phyloP scores from a whole-genome alignment of 2,329 filamentous ascomycete genomes.

The Curvularia sp. region DNA sequence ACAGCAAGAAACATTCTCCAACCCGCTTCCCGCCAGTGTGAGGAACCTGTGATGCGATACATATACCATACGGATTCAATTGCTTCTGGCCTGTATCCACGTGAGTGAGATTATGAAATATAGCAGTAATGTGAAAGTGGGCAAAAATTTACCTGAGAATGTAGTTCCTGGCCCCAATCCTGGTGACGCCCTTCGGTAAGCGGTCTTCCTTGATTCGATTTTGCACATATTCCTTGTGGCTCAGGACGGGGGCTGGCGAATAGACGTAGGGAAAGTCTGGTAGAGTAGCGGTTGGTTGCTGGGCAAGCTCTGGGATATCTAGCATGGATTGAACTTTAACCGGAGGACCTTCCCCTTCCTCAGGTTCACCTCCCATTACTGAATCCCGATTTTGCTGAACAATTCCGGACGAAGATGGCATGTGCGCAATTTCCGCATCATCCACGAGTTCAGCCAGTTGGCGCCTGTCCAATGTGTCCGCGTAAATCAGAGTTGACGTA shows the following conservation, averaged over 20 bases:
- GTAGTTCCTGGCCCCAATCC: slow-evolving; percentile 65
- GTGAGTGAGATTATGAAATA: background rate
- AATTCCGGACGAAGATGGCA: slow-evolving; percentile 16
- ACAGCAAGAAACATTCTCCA: slow-evolving; percentile 77
- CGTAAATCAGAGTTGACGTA: slow-evolving; percentile 26
- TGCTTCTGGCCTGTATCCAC: slow-evolving; percentile 66
- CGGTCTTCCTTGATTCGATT: slow-evolving; percentile 52
- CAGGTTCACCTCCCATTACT: slow-evolving; percentile 28
- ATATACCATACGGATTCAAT: slow-evolving; percentile 83
- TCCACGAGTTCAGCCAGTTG: slow-evolving; percentile 37
- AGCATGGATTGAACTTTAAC: slow-evolving; percentile 30
- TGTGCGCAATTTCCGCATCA: slow-evolving; percentile 27
- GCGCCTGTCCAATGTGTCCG: slow-evolving; percentile 36
- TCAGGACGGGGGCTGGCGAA: slow-evolving; percentile 39
- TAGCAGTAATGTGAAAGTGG: background rate
- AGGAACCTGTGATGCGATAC: slow-evolving; percentile 74
- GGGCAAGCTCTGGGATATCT: slow-evolving; percentile 20
- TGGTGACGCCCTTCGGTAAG: slow-evolving; percentile 63
- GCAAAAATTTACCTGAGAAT: slow-evolving; percentile 61
- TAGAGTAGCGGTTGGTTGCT: slow-evolving; percentile 26
- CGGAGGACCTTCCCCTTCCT: slow-evolving; percentile 32
- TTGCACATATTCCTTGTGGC: slow-evolving; percentile 47
- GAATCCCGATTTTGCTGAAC: slow-evolving; percentile 19
- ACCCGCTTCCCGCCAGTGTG: slow-evolving; percentile 69
- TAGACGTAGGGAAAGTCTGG: slow-evolving; percentile 43